These are phyloP conservation scores for Daphne laureola DNA, from an alignment of 441 rosid genomes.

Conservation along the genomic window DNA sequence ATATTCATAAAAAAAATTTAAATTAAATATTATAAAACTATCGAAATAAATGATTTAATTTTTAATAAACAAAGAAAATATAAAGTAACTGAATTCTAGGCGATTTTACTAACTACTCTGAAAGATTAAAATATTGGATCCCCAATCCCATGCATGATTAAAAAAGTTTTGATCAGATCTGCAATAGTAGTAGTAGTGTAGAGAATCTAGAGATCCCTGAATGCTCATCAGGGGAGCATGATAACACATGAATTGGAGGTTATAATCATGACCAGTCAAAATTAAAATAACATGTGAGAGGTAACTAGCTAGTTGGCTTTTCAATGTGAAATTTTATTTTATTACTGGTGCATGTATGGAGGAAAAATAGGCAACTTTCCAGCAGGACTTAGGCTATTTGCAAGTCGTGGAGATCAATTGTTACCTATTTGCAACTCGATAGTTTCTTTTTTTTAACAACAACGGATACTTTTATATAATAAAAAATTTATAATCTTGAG, in stretches of 20 bases:
- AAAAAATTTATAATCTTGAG: too few relatives aligned
- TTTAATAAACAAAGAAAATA: too few relatives aligned
- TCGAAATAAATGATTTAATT: too few relatives aligned
- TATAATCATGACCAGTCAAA: constrained; percentile 22
- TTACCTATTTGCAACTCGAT: too few relatives aligned
- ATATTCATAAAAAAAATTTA: too few relatives aligned
- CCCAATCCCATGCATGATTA: constrained; percentile 32
- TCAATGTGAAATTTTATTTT: constrained; percentile 23
- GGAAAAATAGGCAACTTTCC: too few relatives aligned
- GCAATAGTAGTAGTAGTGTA: constrained; percentile 16
- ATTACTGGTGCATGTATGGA: too few relatives aligned
- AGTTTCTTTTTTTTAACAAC: too few relatives aligned
- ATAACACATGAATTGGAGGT: constrained; percentile 19
- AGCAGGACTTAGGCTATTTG: too few relatives aligned
- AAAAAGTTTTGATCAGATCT: constrained; percentile 37
- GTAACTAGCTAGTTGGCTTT: constrained; percentile 11
- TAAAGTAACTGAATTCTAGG: constrained; percentile 36
- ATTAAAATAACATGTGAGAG: neutral
- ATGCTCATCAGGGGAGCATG: constrained; percentile 16
- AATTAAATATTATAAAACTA: too few relatives aligned
- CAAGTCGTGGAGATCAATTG: too few relatives aligned
- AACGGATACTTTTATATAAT: too few relatives aligned
- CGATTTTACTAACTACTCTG: constrained; percentile 23
- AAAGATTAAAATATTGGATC: constrained; percentile 11
- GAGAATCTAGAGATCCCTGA: constrained; percentile 13